Conservation (phyloP, 2,329 filamentous ascomycete species). For the Dothistroma septosporum region DNA sequence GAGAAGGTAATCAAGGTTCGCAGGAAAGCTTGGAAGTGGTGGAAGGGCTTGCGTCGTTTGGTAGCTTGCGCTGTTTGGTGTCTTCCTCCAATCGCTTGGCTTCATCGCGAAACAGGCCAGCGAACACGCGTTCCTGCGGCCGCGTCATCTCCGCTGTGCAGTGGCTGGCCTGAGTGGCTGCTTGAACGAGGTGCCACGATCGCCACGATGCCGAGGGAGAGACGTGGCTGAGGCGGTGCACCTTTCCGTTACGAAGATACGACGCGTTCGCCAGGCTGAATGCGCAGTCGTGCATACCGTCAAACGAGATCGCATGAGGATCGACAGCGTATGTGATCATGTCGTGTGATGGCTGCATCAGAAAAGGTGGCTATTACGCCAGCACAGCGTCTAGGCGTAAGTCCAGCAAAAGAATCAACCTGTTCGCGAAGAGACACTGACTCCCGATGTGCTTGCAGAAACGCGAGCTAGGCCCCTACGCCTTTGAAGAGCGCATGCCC, state of each 20-base stretch:
- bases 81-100: not conserved
- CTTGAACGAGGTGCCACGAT: no score
- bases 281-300: not conserved
- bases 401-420: not conserved
- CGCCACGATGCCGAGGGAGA: not conserved
- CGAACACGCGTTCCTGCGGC: not conserved
- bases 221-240: not conserved
- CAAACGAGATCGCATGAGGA: no score
- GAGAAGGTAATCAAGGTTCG: not conserved
- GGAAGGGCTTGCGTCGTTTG: conserved; percentile 6
- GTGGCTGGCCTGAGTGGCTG: not conserved
- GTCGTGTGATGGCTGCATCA: not conserved
- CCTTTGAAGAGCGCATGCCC: conserved; percentile 45
- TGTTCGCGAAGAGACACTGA: not conserved
- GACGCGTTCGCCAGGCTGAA: not conserved
- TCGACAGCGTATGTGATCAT: no score
- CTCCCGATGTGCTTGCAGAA: conserved; percentile 30
- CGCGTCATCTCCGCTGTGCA: conserved; percentile 6
- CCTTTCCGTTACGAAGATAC: no score
- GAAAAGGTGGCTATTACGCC: not conserved
- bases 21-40: conserved; percentile 10
- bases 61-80: conserved; percentile 2
- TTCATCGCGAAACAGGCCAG: not conserved
- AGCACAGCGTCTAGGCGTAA: conserved; percentile 9
- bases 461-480: conserved; percentile 43